Conservation (phyloP, 108 stramenopile species). For the Chaetoceros tenuissimus region DNA sequence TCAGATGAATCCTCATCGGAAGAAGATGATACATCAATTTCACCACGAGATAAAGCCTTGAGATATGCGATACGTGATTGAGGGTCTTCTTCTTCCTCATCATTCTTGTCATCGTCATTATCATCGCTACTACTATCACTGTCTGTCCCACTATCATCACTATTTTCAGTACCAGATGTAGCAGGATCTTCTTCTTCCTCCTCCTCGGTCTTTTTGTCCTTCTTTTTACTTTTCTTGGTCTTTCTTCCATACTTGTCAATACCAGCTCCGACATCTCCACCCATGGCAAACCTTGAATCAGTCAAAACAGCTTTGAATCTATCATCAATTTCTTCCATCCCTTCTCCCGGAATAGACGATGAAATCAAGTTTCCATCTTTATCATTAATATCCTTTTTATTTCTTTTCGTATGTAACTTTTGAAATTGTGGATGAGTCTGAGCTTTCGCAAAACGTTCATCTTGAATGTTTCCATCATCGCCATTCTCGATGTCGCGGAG, state of each 20-base stretch:
- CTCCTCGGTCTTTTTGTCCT: constrained; percentile 26
- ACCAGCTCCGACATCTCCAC: background rate
- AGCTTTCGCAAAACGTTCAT: constrained; percentile 60
- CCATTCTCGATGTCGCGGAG: background rate
- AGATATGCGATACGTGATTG: constrained; percentile 87
- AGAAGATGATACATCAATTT: constrained; percentile 64
- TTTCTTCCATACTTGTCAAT: constrained; percentile 32
- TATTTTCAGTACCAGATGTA: constrained; percentile 22
- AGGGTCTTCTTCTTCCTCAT: constrained; percentile 38
- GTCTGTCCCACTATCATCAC: constrained; percentile 5
- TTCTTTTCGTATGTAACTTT: constrained; percentile 10
- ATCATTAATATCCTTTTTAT: constrained; percentile 2
- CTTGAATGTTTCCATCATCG: constrained; percentile 13
- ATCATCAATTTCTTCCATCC: constrained; percentile 53
- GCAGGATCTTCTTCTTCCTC: constrained; percentile 16
- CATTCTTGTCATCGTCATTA: constrained; percentile 7
- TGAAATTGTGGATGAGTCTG: constrained; percentile 55
- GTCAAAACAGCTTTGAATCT: constrained; percentile 78
- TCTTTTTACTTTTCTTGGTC: constrained; percentile 65
- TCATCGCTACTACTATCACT: background rate
- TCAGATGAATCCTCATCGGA: constrained; percentile 29
- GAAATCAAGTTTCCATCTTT: constrained; percentile 6
- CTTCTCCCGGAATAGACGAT: constrained; percentile 17
- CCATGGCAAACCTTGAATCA: constrained; percentile 37
- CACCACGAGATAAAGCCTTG: constrained; percentile 87